These are phyloP conservation scores for Spathaspora gorwiae DNA, from an alignment of 805 yeast species.

Conservation along the genomic window DNA sequence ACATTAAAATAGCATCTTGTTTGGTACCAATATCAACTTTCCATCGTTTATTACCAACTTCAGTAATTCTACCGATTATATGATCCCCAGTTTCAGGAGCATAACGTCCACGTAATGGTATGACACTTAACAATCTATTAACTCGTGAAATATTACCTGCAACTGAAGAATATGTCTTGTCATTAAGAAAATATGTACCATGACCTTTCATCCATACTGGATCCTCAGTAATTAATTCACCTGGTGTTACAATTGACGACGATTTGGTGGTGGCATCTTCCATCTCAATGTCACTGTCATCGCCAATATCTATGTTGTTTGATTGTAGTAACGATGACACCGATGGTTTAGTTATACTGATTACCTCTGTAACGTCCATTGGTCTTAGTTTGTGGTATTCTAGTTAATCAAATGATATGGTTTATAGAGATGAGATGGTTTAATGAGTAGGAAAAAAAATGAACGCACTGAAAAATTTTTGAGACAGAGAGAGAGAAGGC, in stretches of 20 bases:
- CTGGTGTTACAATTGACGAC: constrained; percentile 75
- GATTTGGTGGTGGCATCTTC: constrained; percentile 19
- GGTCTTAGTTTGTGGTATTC: background rate
- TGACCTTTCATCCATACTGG: constrained; percentile 98
- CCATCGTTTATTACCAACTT: constrained; percentile 93
- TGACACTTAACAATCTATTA: constrained; percentile 78
- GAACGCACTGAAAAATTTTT: too few relatives aligned
- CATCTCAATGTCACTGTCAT: constrained; percentile 40
- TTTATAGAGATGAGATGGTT: background rate
- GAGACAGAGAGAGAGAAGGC: too few relatives aligned
- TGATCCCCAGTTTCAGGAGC: constrained; percentile 96
- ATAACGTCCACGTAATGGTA: constrained; percentile 82
- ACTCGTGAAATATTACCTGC: constrained; percentile 88
- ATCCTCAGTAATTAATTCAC: constrained; percentile 93
- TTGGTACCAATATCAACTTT: constrained; percentile 94
- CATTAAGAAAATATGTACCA: constrained; percentile 80
- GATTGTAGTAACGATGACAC: background rate
- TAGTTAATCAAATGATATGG: background rate
- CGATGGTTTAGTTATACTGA: constrained; percentile 33
- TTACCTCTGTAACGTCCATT: constrained; percentile 26
- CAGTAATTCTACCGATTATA: constrained; percentile 87
- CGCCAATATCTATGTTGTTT: constrained; percentile 13
- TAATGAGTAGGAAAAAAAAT: background rate
- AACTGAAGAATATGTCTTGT: constrained; percentile 80
- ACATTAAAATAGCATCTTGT: constrained; percentile 85